A percentile compares a stretch with the other conserved stretches of the same genome.
These are phyloP conservation scores for Vachellia pachyceras DNA, from an alignment of 306 rosid species.

Conservation along the genomic window DNA sequence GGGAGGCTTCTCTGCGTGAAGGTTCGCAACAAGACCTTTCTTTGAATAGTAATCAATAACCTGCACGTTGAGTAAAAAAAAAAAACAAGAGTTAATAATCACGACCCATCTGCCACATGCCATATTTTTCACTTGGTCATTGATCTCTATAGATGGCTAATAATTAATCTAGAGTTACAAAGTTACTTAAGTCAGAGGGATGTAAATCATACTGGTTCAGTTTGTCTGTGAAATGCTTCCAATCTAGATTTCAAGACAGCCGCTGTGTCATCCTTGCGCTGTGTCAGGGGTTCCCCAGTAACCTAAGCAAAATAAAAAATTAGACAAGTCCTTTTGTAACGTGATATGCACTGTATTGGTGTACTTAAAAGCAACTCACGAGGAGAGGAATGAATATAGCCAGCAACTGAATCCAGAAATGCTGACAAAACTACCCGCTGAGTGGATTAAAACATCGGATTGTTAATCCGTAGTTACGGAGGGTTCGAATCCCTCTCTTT, in stretches of 20 bases:
- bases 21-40: slow-evolving; percentile 72
- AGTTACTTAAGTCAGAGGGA: background rate
- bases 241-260: slow-evolving; percentile 78
- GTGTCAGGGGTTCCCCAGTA: slow-evolving; percentile 82
- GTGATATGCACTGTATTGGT: background rate
- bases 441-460: too few species aligned
- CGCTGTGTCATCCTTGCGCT: slow-evolving; percentile 89
- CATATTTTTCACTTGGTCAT: background rate
- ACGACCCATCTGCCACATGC: background rate
- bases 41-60: slow-evolving; percentile 75
- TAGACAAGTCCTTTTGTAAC: background rate
- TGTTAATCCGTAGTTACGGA: too few species aligned
- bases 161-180: background rate
- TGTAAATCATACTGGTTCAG: slow-evolving; percentile 69
- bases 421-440: background rate
- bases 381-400: background rate
- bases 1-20: slow-evolving; percentile 80
- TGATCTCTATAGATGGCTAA: background rate
- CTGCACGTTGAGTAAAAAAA: slow-evolving; percentile 45
- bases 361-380: background rate
- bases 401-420: background rate
- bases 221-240: slow-evolving; percentile 85
- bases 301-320: slow-evolving; percentile 44
- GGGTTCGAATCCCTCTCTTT: too few species aligned
- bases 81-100: background rate